Conservation (phyloP, 371 early-diverging fungal genomes). For the Mortierella sp. region DNA sequence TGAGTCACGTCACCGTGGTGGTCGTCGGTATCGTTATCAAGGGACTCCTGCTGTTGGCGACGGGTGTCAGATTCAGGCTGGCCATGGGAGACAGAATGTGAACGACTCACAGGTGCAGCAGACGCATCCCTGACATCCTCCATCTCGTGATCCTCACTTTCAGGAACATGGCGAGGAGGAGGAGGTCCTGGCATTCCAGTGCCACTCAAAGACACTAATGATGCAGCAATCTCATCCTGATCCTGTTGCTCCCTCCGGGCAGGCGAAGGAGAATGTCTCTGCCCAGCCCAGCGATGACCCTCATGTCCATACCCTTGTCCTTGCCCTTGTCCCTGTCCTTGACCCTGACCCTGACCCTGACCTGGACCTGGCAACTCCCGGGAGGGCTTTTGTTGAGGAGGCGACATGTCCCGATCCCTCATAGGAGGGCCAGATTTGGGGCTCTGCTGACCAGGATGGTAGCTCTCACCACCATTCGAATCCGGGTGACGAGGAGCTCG, state of each 20-base stretch:
- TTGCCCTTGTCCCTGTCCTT: background rate
- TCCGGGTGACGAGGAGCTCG: background rate
- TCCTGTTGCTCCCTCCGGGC: slow-evolving; percentile 38
- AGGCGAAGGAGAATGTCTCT: slow-evolving; percentile 7
- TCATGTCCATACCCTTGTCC: background rate
- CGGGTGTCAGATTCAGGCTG: background rate
- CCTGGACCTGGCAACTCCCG: background rate
- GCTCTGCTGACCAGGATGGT: background rate
- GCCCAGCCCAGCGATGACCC: slow-evolving; percentile 1
- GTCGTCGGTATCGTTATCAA: background rate
- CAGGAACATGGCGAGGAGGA: slow-evolving; percentile 6
- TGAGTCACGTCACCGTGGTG: background rate
- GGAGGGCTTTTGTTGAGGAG: background rate
- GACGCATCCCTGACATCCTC: slow-evolving; percentile 23
- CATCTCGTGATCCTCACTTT: slow-evolving; percentile 52
- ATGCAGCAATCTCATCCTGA: slow-evolving; percentile 56
- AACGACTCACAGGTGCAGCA: background rate
- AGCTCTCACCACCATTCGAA: background rate
- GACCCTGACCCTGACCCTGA: background rate
- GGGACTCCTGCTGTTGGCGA: background rate
- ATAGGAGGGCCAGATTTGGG: slow-evolving; percentile 22
- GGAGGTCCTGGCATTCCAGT: slow-evolving; percentile 21
- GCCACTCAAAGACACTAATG: slow-evolving; percentile 52
- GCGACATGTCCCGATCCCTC: slow-evolving; percentile 4
- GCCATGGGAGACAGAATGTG: background rate